Evolutionary conservation across 1,284 basidiomycete species (phyloP).

Genomic region (Ganoderma boninense): DNA sequence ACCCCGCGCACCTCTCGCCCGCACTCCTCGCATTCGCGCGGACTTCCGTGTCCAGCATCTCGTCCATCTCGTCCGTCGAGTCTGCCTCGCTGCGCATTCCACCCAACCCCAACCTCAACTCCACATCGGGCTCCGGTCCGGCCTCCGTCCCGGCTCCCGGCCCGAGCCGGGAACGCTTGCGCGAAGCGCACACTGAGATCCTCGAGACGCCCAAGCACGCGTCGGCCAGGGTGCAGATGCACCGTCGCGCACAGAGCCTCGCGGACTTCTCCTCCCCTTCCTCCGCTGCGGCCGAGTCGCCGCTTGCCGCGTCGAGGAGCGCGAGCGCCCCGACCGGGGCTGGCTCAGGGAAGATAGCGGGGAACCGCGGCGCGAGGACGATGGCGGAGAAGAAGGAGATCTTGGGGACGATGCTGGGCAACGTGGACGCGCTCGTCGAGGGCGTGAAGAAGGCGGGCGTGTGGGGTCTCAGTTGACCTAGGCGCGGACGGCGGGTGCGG

Average conservation of each 20-base stretch:
- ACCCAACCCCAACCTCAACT: not conserved
- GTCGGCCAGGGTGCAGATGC: conserved; percentile 22
- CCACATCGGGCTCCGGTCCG: not conserved
- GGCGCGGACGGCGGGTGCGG: too few species aligned
- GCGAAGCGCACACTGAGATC: not conserved
- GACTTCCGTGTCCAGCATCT: conserved; percentile 26
- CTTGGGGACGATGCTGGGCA: conserved; percentile 82
- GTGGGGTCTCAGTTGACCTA: conserved; percentile 62
- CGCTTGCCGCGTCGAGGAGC: conserved; percentile 13
- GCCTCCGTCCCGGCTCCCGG: not conserved
- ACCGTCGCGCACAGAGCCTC: conserved; percentile 42
- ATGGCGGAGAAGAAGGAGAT: conserved; percentile 88
- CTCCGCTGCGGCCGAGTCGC: not conserved
- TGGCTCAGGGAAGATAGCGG: not conserved
- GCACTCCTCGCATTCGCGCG: conserved; percentile 28
- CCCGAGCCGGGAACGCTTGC: not conserved
- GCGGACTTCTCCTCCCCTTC: conserved; percentile 31
- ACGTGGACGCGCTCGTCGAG: conserved; percentile 88
- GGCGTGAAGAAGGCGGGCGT: conserved; percentile 85
- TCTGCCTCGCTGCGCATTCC: not conserved
- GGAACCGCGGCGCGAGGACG: conserved; percentile 52
- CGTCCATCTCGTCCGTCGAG: conserved; percentile 19
- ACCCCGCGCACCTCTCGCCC: not conserved
- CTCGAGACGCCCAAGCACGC: conserved; percentile 21
- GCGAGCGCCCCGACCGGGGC: conserved; percentile 19